Evolutionary conservation across 2,329 filamentous ascomycete genomes (phyloP).

Genomic region (Penicillium expansum): DNA sequence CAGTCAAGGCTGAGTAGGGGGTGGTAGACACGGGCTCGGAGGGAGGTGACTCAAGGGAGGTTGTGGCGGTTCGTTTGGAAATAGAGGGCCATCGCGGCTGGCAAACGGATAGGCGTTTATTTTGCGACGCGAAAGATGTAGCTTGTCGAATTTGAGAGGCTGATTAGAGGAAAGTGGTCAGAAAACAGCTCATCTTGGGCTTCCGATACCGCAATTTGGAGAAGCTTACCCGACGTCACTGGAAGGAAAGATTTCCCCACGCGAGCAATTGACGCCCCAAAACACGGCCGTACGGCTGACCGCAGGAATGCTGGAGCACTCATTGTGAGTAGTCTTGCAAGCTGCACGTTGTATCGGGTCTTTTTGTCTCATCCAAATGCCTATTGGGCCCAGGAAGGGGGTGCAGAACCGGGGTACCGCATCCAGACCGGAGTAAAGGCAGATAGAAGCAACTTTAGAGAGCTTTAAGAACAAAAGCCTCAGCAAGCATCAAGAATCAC

Average conservation of each 20-base stretch:
- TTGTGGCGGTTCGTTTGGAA: slow-evolving; percentile 24
- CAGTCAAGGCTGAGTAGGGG: slow-evolving; percentile 69
- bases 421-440: slow-evolving; percentile 3
- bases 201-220: background rate
- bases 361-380: slow-evolving; percentile 6
- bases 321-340: slow-evolving; percentile 19
- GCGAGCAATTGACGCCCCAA: slow-evolving; percentile 19
- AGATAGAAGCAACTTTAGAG: background rate
- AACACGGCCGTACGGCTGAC: slow-evolving; percentile 28
- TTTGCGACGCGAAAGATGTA: slow-evolving; percentile 10
- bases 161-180: slow-evolving; percentile 3
- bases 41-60: slow-evolving; percentile 15
- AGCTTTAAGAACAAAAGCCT: background rate
- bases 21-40: slow-evolving; percentile 27
- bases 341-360: background rate
- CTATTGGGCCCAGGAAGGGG: background rate
- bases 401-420: background rate
- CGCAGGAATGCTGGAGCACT: slow-evolving; percentile 27
- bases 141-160: slow-evolving; percentile 19
- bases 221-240: slow-evolving; percentile 24
- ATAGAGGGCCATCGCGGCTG: slow-evolving; percentile 15
- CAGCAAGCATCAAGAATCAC: background rate
- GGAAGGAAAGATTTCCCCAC: slow-evolving; percentile 22
- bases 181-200: background rate
- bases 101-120: slow-evolving; percentile 2